Evolutionary conservation across 177 flowering plant genomes (phyloP), one percentile per base, ranked within the genome.

Genomic region (Vitis hybrid): DNA sequence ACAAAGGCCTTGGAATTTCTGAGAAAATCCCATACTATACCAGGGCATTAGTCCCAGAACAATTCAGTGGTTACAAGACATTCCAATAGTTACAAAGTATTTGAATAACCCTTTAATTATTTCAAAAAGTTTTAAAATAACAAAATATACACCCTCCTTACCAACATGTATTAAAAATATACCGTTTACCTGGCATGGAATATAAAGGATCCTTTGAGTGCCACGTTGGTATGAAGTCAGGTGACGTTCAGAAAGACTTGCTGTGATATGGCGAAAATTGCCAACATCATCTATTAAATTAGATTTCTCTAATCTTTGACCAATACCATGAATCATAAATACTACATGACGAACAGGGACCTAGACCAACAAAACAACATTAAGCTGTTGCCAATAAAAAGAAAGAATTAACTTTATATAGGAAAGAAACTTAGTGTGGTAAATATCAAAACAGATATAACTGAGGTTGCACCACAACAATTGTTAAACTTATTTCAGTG

Each of bases 271-370:
- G 70, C 97, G 97, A 75, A 86, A 89, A 68, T 85, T 79, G 61
- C 83, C 87, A 80, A 96, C 99, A 84, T 96, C 99, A 78, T 96
- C 99, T 22, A 96, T 97, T 71, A 96, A 75, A 82, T 93, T 96
- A 60, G 99, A 91, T 71, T 96, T 96, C 79, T 92, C 98, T 81
- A 96, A 78, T 78, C 98, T 88, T 81, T 96, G 99, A 64, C 99
- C 99, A 76, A 93, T 96, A 51, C 99, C 99, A 84, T 96, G 99
- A 72, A 96, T 97, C 98, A 96, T 93, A 80, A 96, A 96, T 53
- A 96, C 99, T 45, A 96, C 65, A 80, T 96, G 99, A 8, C 82
- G 85, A 72, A 96, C 99, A 51, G 98, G 98, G 74, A 96, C 99
- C 98, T 95, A 78, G n/a, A 78, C 18, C 49, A 73, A 55, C 5